Base-by-base conservation (phyloP, 2,329 filamentous ascomycete genomes). In the Aspergillus amoenus region DNA sequence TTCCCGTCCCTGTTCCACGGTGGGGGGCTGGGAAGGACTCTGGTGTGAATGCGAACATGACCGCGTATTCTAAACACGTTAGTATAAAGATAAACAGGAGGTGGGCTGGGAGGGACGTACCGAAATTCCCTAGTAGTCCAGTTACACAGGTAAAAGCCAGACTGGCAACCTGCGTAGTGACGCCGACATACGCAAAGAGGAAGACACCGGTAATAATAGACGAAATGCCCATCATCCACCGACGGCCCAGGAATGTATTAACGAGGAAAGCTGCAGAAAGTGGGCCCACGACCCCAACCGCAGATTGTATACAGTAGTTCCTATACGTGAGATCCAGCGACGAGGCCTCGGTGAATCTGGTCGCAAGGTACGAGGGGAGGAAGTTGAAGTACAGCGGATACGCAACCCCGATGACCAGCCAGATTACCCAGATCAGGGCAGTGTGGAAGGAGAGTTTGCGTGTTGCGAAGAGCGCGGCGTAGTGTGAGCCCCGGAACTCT, bases 361-460 rank as follows among this genome's bases (percentile, higher is more conserved):
- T 76, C 17, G 73, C 71, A 6, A 80, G 70, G 55, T 80, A 81
- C 0, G 75, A 78, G 1, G 78, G 76, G 48, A 80, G 74, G 53
- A 80, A 80, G 44, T 74, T 75, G 62, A 78, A 78, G 63, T 78
- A 80, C 0, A 81, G 69, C 4, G 78, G 78, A 60, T 80, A 80
- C 1, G 75, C 15, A 18, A 43, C 30, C 63, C 66, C 66, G 30
- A 79, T 76, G 0, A 74, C 78, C 4, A 78, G 59, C 78, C 78
- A 80, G 42, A 78, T 72, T 4, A 74, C 60, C 59, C 77, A 79
- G 1, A 72, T 75, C 5, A 79, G 65, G 0, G 65, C 60, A 0
- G 73, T 73, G 59, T 76, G 68, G 9, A 60, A 51, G 5, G 57
- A 52, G 6, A 73, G 64, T 15, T 61, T 66, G 3, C 40, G 40